Evolutionary conservation across 345 rosid species (phyloP), one percentile per base, ranked within the genome.

Genomic region (Lepidium didymum): DNA sequence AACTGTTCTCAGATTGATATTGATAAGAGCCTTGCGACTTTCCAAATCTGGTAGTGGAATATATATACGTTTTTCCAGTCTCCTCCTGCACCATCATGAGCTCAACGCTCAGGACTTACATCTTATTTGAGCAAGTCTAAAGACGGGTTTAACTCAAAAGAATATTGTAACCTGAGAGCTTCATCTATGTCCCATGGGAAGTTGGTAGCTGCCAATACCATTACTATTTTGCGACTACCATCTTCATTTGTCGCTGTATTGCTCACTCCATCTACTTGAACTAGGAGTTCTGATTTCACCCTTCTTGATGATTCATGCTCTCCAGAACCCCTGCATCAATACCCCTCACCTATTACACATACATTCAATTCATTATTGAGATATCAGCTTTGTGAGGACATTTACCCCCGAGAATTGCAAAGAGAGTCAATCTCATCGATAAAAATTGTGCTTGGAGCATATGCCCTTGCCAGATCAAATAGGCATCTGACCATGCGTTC

Each of bases 171-270:
- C 99, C 99, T 86, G 65, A 95, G 86, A 10, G 99, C 99, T 81
- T 91, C 96, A 51, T 95, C 99, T 72, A 95, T 95, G 85, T 95
- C 99, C 97, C 99, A 95, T 1, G 99, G 99, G 72, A 91, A 95
- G 81, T 95, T 95, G 58, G 99, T 95, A 35, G 99, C 97, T 38
- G 99, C 97, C 77, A 95, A 81, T 59, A 95, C 99, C 99, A 91
- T 95, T 67, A 95, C 99, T 66, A 95, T 87, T 77, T 95, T 95
- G 54, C 90, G 85, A 69, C 86, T 94, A 35, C 99, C 99, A 68
- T 94, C 97, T 83, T 95, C 99, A 73, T 85, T 85, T 21, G 93
- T 89, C n/a, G 86, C 82, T 60, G 87, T 82, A 77, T 85, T 85
- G 82, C 81, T 95, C 67, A 95, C 99, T 62, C 99, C 99, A 81